Base-by-base conservation (phyloP, 306 rosid species). In the Ochetophila trinervis region DNA sequence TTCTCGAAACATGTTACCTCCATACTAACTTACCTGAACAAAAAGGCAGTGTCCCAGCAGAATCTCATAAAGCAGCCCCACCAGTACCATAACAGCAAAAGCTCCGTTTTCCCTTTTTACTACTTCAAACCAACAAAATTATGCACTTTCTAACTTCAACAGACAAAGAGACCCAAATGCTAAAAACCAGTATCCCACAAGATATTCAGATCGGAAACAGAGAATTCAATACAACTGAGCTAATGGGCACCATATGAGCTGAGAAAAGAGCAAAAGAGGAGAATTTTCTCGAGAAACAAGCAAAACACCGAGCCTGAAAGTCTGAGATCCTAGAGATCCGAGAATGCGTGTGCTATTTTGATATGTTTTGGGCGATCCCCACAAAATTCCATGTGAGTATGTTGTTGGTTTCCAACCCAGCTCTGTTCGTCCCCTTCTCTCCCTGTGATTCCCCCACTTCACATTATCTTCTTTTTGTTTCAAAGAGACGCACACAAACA, bases 241-340 rank as follows among this genome's bases (percentile, higher is more conserved):
- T 61, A 77, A 71, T 78, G 79, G 20, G 67, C 51, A 42, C 61
- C 57, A 44, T 13, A 45, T 23, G 75, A 78, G 74, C 73, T 51
- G 65, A 66, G 82, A 56, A 74, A 79, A 62, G 64, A 79, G 35
- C 64, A 62, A 80, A 69, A 73, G 32, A 53, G 74, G 53, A 79
- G 62, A 80, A 77, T 79, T 78, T 80, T 67, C 84, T 70, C 77
- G 71, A 75, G 82, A 81, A 76, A 48, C 63, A 68, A 69, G 30
- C 69, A 74, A 53, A 57, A 35, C 45, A 71, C 19, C 40, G 68
- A 80, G 63, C 59, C 63, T 14, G 64, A 58, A 74, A 60, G 42
- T 76, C 72, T 76, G 90, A 82, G 87, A 86, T 78, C 88, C 84
- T 85, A 77, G 96, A 89, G 98, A 92, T 87, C 95, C 84, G 88